A percentile compares a stretch with the other conserved stretches of the same genome.
These are phyloP conservation scores for Podila horticola DNA, from an alignment of 192 early-diverging fungal genomes.

Conservation along the genomic window DNA sequence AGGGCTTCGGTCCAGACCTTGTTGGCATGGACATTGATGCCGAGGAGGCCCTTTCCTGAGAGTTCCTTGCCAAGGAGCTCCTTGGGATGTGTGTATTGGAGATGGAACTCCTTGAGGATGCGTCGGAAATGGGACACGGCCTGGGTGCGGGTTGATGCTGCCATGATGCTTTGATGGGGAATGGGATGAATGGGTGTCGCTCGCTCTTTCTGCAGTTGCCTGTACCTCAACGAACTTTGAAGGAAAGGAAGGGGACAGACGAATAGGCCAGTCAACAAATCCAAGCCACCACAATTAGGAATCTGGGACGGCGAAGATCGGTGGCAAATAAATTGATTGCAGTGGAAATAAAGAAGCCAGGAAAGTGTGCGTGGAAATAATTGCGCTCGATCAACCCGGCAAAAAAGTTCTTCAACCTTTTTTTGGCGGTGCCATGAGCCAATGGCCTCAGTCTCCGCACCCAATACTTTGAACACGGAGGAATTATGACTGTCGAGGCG, in stretches of 20 bases:
- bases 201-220: neutral
- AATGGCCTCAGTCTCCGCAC: too few species aligned
- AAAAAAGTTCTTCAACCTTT: too few species aligned
- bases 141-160: slow-evolving; percentile 28
- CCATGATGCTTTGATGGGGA: neutral
- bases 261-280: too few species aligned
- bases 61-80: slow-evolving; percentile 31
- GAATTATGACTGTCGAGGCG: too few species aligned
- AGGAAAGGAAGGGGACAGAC: neutral
- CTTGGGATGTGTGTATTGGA: slow-evolving; percentile 46
- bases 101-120: slow-evolving; percentile 41
- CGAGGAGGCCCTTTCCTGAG: slow-evolving; percentile 31
- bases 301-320: neutral
- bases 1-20: slow-evolving; percentile 45
- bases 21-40: slow-evolving; percentile 43
- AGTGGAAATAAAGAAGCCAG: neutral
- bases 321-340: neutral
- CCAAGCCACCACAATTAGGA: neutral
- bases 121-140: slow-evolving; percentile 39
- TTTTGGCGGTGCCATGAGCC: too few species aligned
- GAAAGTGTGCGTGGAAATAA: neutral
- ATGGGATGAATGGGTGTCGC: neutral
- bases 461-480: too few species aligned
- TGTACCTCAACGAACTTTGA: neutral
- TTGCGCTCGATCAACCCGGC: neutral